phyloP scores from a whole-genome alignment of 2,329 filamentous ascomycete genomes.

The Epichloe aotearoae region DNA sequence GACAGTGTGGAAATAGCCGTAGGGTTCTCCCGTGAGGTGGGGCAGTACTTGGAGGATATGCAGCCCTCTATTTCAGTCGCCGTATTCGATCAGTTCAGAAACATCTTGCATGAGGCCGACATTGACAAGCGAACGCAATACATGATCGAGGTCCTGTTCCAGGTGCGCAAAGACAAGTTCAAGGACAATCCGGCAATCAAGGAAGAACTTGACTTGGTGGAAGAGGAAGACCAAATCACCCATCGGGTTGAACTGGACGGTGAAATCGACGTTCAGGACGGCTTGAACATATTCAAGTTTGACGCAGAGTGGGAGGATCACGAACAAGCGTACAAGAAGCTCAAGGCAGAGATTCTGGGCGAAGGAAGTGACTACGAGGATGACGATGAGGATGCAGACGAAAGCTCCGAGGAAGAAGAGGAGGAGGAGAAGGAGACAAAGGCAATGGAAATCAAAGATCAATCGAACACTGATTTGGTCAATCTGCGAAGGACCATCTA shows the following conservation, averaged over 20 bases:
- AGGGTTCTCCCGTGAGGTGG: slow-evolving; percentile 81
- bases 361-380: slow-evolving; percentile 80
- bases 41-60: slow-evolving; percentile 92
- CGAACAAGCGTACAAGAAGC: slow-evolving; percentile 75
- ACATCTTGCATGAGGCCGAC: slow-evolving; percentile 88
- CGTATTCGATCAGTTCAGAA: slow-evolving; percentile 92
- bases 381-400: slow-evolving; percentile 45
- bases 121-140: slow-evolving; percentile 99
- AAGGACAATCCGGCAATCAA: slow-evolving; percentile 86
- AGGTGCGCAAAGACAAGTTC: slow-evolving; percentile 91
- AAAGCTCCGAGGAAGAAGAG: slow-evolving; percentile 60
- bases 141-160: slow-evolving; percentile 96
- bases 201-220: slow-evolving; percentile 87
- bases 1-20: slow-evolving; percentile 98
- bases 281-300: slow-evolving; percentile 89
- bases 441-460: slow-evolving; percentile 91
- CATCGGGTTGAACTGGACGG: slow-evolving; percentile 75
- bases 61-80: slow-evolving; percentile 73
- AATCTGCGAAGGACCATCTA: slow-evolving; percentile 91
- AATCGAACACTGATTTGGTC: slow-evolving; percentile 90
- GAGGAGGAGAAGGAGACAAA: slow-evolving; percentile 69
- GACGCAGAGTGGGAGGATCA: slow-evolving; percentile 83
- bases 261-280: slow-evolving; percentile 72
- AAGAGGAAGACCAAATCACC: slow-evolving; percentile 97
- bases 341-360: slow-evolving; percentile 88